Evolutionary conservation across 768 basidiomycete genomes (phyloP), one percentile per base, ranked within the genome.

Genomic region (Suillus subalutaceus): DNA sequence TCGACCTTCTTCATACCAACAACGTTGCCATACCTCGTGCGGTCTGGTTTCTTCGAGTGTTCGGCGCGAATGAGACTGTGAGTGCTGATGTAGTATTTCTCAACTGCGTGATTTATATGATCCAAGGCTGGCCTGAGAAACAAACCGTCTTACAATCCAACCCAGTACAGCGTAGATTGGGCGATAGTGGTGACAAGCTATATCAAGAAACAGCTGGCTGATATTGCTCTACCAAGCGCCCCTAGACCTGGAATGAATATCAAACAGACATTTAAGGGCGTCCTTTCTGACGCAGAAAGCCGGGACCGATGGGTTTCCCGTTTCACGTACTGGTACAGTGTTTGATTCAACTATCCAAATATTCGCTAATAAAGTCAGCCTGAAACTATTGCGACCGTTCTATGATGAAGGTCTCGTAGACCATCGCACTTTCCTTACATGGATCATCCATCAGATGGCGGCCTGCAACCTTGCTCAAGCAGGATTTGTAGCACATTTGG

Each of bases 1-100:
- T 96, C 61, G 93, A 95, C 67, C 79, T 94, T 52, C 77, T 96
- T 38, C 91, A 94, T 63, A 81, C 83, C 7, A 88, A 93, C 63
- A 85, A 89, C 65, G 90, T 95, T 35, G 90, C 90, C 7, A 90
- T 93, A 41, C 84, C 90, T 2, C 85, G 94, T 55, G 94, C 94
- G 4, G 87, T 94, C 8, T 96, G 94, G 94, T 92, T 94, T 73
- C 81, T 95, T 35, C 86, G 93, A 23, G 92, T 94, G 4, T 87
- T 94, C 71, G 94, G 94, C 32, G 92, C 90, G 23, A 94, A 94
- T 70, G 94, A 96, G 78, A 92, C 91, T 59, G 92, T 93, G 73
- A 56, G 80, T 66, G 9, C 30, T 26, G 43, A n/a, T 66, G 55
- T 40, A 53, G 63, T 30, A 1, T 67, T 2, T 10, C 60, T 55